Conservation (phyloP, 495 filamentous ascomycete species). For the Daldinia childiae region DNA sequence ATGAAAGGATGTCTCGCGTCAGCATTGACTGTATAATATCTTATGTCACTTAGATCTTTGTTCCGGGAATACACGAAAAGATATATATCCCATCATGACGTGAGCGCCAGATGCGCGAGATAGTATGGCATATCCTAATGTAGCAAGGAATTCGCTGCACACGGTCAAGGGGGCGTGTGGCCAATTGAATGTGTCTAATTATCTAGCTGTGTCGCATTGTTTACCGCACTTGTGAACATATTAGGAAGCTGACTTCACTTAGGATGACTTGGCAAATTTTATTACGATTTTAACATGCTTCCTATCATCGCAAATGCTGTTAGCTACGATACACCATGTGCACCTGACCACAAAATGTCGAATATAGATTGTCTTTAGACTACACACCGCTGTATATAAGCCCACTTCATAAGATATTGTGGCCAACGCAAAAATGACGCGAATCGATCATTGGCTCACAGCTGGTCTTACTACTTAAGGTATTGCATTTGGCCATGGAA, state of each 20-base stretch:
- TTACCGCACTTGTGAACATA: conserved; percentile 32
- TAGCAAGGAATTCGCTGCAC: conserved; percentile 33
- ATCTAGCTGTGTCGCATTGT: conserved; percentile 25
- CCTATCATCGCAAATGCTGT: conserved; percentile 6
- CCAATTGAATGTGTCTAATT: conserved; percentile 30
- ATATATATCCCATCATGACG: conserved; percentile 17
- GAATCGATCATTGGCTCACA: conserved; percentile 20
- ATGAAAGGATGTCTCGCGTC: conserved; percentile 2
- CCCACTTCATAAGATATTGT: neutral
- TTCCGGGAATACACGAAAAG: conserved; percentile 2
- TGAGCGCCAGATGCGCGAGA: conserved; percentile 20
- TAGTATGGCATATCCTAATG: conserved; percentile 22
- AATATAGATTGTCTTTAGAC: neutral
- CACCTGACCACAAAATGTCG: conserved; percentile 11
- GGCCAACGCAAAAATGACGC: conserved; percentile 3
- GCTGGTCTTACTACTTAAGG: conserved; percentile 26
- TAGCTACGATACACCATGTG: conserved; percentile 16
- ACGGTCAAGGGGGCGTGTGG: conserved; percentile 15
- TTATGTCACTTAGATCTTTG: neutral
- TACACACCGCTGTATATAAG: conserved; percentile 6
- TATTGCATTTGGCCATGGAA: neutral
- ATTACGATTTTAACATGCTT: conserved; percentile 25
- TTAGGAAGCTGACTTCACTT: conserved; percentile 37
- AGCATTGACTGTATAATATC: conserved; percentile 10
- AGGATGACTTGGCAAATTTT: conserved; percentile 38